Evolutionary conservation across 2,329 filamentous ascomycete genomes (phyloP).

Genomic region (Aspergillus proliferans): DNA sequence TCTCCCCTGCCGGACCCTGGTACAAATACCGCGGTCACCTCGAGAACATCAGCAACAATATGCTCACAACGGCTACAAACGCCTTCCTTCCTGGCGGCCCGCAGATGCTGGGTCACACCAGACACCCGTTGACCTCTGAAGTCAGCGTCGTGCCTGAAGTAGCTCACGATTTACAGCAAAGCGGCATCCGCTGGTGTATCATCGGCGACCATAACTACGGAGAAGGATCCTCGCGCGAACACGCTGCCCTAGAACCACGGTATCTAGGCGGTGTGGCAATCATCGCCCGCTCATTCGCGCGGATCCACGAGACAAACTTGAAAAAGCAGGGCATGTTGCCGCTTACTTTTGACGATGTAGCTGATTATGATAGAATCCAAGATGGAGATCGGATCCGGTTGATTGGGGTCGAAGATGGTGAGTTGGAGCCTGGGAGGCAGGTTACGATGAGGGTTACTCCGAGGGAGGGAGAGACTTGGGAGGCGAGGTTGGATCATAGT

Average conservation of each 20-base stretch:
- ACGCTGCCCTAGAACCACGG: constrained; percentile 90
- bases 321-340: constrained; percentile 99
- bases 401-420: constrained; percentile 15
- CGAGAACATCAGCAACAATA: constrained; percentile 99
- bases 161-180: constrained; percentile 91
- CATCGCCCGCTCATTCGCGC: constrained; percentile 86
- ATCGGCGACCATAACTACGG: constrained; percentile 98
- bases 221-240: constrained; percentile 90
- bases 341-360: constrained; percentile 81
- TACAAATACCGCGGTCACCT: constrained; percentile 97
- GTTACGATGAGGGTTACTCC: constrained; percentile 24
- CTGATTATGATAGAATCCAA: constrained; percentile 66
- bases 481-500: constrained; percentile 26
- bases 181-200: constrained; percentile 90
- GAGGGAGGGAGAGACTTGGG: constrained; percentile 21
- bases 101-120: constrained; percentile 18
- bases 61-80: constrained; percentile 95
- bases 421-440: constrained; percentile 21
- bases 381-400: constrained; percentile 15
- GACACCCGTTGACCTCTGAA: constrained; percentile 65
- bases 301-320: constrained; percentile 99
- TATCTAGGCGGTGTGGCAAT: constrained; percentile 92
- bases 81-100: constrained; percentile 36
- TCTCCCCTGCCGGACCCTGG: constrained; percentile 80
- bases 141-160: constrained; percentile 79